Evolutionary conservation across 805 yeast species (phyloP).

Genomic region (Lipomyces sp.): DNA sequence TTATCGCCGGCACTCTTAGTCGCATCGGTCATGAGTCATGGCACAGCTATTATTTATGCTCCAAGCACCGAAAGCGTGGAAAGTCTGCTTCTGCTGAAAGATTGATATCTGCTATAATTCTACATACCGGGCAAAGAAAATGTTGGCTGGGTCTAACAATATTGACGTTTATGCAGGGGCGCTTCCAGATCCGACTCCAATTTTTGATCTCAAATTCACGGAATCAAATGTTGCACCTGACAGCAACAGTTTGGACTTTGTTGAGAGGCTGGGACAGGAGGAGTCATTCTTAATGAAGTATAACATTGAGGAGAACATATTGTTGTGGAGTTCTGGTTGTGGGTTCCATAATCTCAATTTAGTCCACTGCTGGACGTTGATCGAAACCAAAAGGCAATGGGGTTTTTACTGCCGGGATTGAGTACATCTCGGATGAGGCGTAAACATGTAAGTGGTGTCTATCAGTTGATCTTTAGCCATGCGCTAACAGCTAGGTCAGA

Average conservation of each 20-base stretch:
- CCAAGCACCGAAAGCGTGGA: background rate
- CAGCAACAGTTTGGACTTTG: background rate
- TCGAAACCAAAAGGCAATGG: slow-evolving; percentile 9
- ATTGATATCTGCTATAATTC: too few relatives aligned
- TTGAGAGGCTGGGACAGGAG: background rate
- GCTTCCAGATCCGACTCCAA: background rate
- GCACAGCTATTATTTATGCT: background rate
- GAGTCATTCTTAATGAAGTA: background rate
- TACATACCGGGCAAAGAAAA: background rate
- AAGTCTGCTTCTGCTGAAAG: too few relatives aligned
- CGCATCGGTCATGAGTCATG: slow-evolving; percentile 2
- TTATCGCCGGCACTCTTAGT: background rate
- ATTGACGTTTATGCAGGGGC: slow-evolving; percentile 1
- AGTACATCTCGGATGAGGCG: slow-evolving; percentile 13
- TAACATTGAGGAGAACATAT: background rate
- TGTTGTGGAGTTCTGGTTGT: background rate
- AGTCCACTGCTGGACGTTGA: too few relatives aligned
- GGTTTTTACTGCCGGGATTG: slow-evolving; percentile 26
- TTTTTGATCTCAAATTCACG: background rate
- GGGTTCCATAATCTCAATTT: background rate
- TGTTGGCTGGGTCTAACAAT: background rate
- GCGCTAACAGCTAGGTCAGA: background rate
- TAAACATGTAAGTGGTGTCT: slow-evolving; percentile 15
- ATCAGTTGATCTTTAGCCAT: background rate
- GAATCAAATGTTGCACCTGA: background rate